phyloP scores from a whole-genome alignment of 306 rosid genomes.

The Gastrolobium villosum region DNA sequence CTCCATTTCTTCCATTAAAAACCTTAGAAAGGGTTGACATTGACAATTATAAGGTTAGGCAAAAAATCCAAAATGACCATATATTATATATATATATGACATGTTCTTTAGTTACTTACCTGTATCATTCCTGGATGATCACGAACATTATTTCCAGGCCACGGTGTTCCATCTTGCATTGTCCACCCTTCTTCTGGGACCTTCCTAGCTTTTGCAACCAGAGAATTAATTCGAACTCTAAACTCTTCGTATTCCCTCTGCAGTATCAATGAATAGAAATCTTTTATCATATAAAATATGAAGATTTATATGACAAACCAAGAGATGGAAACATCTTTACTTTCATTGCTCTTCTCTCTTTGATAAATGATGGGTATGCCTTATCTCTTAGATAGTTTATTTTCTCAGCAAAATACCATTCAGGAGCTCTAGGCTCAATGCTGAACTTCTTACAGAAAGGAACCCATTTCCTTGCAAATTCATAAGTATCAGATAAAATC shows the following conservation, averaged over 20 bases:
- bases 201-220: constrained; percentile 75
- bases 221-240: constrained; percentile 65
- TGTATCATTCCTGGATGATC: constrained; percentile 87
- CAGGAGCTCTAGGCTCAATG: constrained; percentile 83
- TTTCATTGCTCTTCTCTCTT: constrained; percentile 85
- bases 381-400: constrained; percentile 69
- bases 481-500: constrained; percentile 70
- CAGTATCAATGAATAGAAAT: not conserved
- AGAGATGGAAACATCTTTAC: constrained; percentile 45
- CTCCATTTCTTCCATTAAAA: constrained; percentile 67
- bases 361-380: constrained; percentile 65
- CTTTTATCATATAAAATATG: constrained; percentile 6
- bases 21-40: constrained; percentile 50
- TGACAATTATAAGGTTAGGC: not conserved
- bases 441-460: constrained; percentile 77
- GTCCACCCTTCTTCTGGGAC: constrained; percentile 85
- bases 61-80: constrained; percentile 4
- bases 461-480: constrained; percentile 82
- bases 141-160: constrained; percentile 74
- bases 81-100: not conserved
- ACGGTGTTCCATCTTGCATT: constrained; percentile 80
- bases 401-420: constrained; percentile 69
- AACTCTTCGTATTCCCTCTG: constrained; percentile 88
- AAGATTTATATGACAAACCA: constrained; percentile 1
- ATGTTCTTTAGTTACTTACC: constrained; percentile 42